Evolutionary conservation across 805 yeast species (phyloP).

Genomic region (Ogataea chonburiensis): DNA sequence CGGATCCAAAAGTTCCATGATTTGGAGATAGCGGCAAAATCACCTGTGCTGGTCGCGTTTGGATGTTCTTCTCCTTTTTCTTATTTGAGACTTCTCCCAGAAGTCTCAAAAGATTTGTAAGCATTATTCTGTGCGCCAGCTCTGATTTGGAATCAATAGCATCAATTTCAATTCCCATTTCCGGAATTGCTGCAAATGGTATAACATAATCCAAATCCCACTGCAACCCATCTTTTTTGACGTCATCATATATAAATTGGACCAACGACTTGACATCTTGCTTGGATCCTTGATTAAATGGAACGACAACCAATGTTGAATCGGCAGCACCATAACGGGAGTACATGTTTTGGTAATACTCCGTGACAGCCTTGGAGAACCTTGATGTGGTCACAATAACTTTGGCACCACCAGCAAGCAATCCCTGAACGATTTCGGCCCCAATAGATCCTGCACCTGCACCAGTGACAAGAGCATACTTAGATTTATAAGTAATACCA

Average conservation of each 20-base stretch:
- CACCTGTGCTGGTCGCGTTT: conserved; percentile 98
- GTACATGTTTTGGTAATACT: conserved; percentile 91
- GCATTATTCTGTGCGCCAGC: conserved; percentile 97
- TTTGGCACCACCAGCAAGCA: conserved; percentile 96
- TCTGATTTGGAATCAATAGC: conserved; percentile 92
- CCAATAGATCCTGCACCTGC: conserved; percentile 99
- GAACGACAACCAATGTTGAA: conserved; percentile 90
- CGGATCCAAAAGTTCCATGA: conserved; percentile 98
- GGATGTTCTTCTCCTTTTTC: conserved; percentile 71
- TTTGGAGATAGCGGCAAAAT: conserved; percentile 96
- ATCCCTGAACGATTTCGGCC: conserved; percentile 93
- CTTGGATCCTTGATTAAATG: conserved; percentile 97
- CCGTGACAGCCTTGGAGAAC: conserved; percentile 91
- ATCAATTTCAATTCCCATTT: conserved; percentile 94
- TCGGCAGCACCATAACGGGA: conserved; percentile 92
- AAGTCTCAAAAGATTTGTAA: conserved; percentile 89
- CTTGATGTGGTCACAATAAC: conserved; percentile 95
- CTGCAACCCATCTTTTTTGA: conserved; percentile 86
- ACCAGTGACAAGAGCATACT: conserved; percentile 91
- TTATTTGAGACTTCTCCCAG: conserved; percentile 87
- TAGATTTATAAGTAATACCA: conserved; percentile 87
- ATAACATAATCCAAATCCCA: conserved; percentile 97
- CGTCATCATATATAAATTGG: conserved; percentile 79
- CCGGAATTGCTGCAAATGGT: conserved; percentile 99
- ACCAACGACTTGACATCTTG: conserved; percentile 88